Evolutionary conservation across 345 rosid genomes (phyloP).

Genomic region (Bruguiera gymnorhiza): DNA sequence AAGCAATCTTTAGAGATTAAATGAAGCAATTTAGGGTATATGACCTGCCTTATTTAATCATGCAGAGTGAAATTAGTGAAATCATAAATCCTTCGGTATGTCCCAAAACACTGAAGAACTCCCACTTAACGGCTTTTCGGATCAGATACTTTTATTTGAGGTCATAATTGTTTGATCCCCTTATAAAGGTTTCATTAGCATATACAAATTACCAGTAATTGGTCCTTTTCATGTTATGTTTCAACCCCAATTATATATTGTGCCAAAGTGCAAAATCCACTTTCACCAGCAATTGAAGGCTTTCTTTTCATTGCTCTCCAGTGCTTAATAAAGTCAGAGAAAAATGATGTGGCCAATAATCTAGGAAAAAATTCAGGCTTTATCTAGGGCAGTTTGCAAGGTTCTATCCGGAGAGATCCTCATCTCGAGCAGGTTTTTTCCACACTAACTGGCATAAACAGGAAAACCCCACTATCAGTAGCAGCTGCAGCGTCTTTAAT

Average conservation of each 20-base stretch:
- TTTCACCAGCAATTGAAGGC: not conserved
- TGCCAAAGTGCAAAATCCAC: not conserved
- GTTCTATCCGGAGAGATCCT: not conserved
- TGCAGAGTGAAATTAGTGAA: too few species aligned
- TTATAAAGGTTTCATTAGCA: not conserved
- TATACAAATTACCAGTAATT: not conserved
- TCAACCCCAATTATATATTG: not conserved
- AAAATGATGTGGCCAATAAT: not conserved
- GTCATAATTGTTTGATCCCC: too few species aligned
- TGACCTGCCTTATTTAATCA: too few species aligned
- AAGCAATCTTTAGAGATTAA: too few species aligned
- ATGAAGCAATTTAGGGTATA: too few species aligned
- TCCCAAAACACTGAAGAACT: too few species aligned
- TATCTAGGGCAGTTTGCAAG: not conserved
- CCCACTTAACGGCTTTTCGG: too few species aligned
- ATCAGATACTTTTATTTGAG: too few species aligned
- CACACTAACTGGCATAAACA: not conserved
- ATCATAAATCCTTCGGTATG: too few species aligned
- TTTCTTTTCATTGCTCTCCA: not conserved
- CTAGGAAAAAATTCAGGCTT: too few species aligned
- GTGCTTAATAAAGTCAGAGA: not conserved
- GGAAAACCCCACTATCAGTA: not conserved
- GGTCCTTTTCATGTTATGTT: not conserved
- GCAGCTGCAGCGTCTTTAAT: too few species aligned
- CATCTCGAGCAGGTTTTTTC: constrained; percentile 12